Evolutionary conservation across 2,329 filamentous ascomycete species (phyloP).

Genomic region (Colletotrichum sp.): DNA sequence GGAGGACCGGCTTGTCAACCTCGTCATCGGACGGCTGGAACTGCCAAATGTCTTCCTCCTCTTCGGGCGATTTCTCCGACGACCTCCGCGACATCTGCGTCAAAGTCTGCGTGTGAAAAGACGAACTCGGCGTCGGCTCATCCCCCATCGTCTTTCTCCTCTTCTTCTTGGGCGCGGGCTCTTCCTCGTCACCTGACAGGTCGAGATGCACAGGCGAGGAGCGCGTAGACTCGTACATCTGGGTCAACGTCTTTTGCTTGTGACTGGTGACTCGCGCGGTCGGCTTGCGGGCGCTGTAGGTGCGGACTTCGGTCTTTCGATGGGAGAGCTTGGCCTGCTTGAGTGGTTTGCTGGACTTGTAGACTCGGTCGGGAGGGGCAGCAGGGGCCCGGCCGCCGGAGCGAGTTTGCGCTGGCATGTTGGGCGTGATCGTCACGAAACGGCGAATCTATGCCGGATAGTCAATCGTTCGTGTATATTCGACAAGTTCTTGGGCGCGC

Average conservation of each 20-base stretch:
- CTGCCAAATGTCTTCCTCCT: slow-evolving; percentile 11
- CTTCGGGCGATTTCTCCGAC: slow-evolving; percentile 36
- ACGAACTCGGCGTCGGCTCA: slow-evolving; percentile 27
- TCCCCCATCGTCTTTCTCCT: slow-evolving; percentile 36
- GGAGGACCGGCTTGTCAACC: slow-evolving; percentile 31
- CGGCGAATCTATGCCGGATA: not conserved
- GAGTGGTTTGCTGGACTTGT: slow-evolving; percentile 39
- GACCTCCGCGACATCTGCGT: slow-evolving; percentile 47
- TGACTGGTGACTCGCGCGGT: slow-evolving; percentile 10
- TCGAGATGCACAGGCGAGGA: slow-evolving; percentile 20
- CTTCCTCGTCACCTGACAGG: slow-evolving; percentile 30
- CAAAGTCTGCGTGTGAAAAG: slow-evolving; percentile 46
- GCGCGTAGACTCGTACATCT: slow-evolving; percentile 42
- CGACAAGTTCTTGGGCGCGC: not conserved
- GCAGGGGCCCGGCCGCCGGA: slow-evolving; percentile 35
- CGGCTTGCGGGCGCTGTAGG: slow-evolving; percentile 31
- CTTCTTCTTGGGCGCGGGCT: slow-evolving; percentile 1
- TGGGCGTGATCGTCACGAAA: not conserved
- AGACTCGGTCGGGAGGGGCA: slow-evolving; percentile 38
- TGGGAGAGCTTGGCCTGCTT: slow-evolving; percentile 44
- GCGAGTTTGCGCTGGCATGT: slow-evolving; percentile 42
- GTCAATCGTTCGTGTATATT: not conserved
- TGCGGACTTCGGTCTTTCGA: slow-evolving; percentile 36
- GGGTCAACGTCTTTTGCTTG: slow-evolving; percentile 46
- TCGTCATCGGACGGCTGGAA: slow-evolving; percentile 47